These are phyloP conservation scores for Diaporthe sp. DNA, from an alignment of 2,329 filamentous ascomycete genomes.

Conservation along the genomic window DNA sequence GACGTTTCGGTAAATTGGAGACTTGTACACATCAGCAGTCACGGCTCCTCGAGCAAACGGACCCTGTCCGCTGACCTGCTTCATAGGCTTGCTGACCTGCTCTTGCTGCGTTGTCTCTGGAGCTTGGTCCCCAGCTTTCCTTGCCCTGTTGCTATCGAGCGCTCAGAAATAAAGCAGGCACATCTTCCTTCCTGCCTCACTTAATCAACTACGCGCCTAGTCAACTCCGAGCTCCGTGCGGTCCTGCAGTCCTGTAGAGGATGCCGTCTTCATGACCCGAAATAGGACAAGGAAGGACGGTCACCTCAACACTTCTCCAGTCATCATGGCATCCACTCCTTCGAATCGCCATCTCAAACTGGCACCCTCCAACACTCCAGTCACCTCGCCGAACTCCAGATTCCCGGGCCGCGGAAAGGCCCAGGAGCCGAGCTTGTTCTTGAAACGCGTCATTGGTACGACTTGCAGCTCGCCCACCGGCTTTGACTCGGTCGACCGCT, in stretches of 20 bases:
- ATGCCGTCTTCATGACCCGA: conserved; percentile 25
- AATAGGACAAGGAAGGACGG: background rate
- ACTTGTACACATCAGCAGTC: conserved; percentile 29
- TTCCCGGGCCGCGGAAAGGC: conserved; percentile 70
- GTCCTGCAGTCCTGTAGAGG: conserved; percentile 5
- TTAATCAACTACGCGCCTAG: conserved; percentile 9
- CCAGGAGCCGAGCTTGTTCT: conserved; percentile 74
- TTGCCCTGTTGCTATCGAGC: background rate
- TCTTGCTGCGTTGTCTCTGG: conserved; percentile 16
- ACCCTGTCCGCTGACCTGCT: conserved; percentile 19
- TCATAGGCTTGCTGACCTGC: conserved; percentile 17
- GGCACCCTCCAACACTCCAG: conserved; percentile 84
- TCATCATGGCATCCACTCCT: conserved; percentile 73
- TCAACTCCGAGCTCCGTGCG: conserved; percentile 22
- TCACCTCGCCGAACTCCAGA: conserved; percentile 71
- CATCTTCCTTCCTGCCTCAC: background rate
- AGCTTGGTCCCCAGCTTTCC: background rate
- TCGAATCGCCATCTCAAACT: conserved; percentile 73
- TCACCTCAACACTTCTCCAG: background rate
- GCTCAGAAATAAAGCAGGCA: background rate
- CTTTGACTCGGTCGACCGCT: conserved; percentile 84
- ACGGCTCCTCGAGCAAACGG: conserved; percentile 22
- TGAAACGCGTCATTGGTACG: conserved; percentile 90
- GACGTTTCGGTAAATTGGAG: conserved; percentile 33
- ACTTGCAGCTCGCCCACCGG: conserved; percentile 88